Percentiles rank a stretch among this genome's conserved stretches.
These are phyloP conservation scores for Hyaloperonospora brassicae DNA, from an alignment of 352 stramenopile genomes.

Conservation along the genomic window DNA sequence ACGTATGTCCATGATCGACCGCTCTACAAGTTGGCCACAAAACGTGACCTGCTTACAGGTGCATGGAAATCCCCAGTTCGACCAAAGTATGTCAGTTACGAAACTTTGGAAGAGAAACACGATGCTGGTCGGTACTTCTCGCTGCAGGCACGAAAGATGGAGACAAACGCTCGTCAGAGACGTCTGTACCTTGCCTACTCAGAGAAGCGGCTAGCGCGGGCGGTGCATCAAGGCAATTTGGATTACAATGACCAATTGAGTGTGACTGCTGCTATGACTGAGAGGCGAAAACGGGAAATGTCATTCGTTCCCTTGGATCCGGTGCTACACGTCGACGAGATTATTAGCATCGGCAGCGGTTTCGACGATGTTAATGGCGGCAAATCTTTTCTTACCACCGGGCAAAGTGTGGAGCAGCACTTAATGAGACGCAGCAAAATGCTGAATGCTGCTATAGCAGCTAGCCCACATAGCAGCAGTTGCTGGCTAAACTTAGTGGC, in stretches of 20 bases:
- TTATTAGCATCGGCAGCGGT: not conserved
- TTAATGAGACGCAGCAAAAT: conserved; percentile 46
- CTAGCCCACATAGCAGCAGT: conserved; percentile 35
- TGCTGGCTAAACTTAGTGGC: conserved; percentile 67
- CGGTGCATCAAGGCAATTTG: conserved; percentile 2
- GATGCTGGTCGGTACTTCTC: conserved; percentile 49
- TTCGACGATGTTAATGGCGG: conserved; percentile 1
- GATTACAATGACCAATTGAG: not conserved
- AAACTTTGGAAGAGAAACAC: not conserved
- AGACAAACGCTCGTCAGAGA: conserved; percentile 33
- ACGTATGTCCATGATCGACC: conserved; percentile 59
- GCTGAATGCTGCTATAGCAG: conserved; percentile 33
- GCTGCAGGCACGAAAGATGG: conserved; percentile 28
- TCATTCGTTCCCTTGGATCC: conserved; percentile 56
- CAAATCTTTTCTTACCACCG: conserved; percentile 39
- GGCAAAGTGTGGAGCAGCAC: conserved; percentile 57
- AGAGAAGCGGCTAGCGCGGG: conserved; percentile 35
- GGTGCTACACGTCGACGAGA: conserved; percentile 24
- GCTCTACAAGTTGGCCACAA: conserved; percentile 50
- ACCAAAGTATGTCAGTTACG: conserved; percentile 8
- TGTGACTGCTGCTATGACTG: not conserved
- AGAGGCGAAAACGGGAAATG: conserved; percentile 24
- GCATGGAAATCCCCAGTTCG: conserved; percentile 24
- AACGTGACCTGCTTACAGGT: conserved; percentile 37
- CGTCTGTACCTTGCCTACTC: conserved; percentile 67